Base-by-base conservation (phyloP, 257 asterid species). In the Cinchona pubescens region DNA sequence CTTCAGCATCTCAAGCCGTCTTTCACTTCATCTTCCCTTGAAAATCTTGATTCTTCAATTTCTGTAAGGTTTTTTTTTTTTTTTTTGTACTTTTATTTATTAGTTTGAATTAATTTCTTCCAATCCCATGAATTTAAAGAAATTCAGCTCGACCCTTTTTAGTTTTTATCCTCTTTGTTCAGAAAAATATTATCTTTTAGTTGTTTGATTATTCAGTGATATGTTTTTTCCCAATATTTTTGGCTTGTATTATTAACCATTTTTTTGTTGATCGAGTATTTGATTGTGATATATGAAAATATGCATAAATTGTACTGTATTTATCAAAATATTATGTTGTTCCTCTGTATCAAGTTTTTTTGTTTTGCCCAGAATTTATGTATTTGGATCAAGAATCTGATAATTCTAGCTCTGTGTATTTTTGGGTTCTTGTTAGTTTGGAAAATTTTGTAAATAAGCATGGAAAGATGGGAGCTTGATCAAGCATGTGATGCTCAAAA, bases 1-100 rank as follows among this genome's bases (percentile, higher is more conserved):
- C 89, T 92, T 42, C 96, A 92, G 79, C 99, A 95, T 67, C 90
- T 95, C 34, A 90, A 86, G 68, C 98, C 99, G 3, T 85, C 96
- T 48, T 85, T 88, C 77, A 83, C 97, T 25, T 83, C 90, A 18
- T 92, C 97, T 67, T 88, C 97, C 11, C 82, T 91, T 30, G 97
- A 92, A 76, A 82, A 88, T 80, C 79, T 91, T 11, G 91, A 88
- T 16, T 89, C 96, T 51, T 85, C 93, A 1, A 58, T 90, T 66
- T 83, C 93, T 34, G 99, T 95, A 59, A 87, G 96, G 74, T 69
- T 68, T 63, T n/a, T 69, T 27, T 25, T 34, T 60, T 40, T 56
- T 34, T 67, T 29, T 21, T 37, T 61, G 7, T 67, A n/a, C n/a
- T n/a, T 69, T 0, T 13, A 30, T 40, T 40, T 10, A 40, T 4